Evolutionary conservation across 2,329 filamentous ascomycete genomes (phyloP).

Genomic region (Curvularia hawaiiensis): DNA sequence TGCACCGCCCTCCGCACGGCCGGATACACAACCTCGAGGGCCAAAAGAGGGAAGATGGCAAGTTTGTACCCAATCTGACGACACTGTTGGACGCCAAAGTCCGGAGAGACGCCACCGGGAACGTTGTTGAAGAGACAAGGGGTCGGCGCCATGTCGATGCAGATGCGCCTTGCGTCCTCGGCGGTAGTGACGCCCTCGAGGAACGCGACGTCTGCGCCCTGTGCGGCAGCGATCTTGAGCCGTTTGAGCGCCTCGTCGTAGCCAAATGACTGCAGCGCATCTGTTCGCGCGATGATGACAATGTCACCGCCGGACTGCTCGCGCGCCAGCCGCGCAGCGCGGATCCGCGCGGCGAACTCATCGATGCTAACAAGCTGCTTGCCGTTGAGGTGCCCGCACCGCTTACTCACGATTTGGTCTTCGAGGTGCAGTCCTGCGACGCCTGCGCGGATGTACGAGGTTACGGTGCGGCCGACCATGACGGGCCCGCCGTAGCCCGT

Average conservation of each 20-base stretch:
- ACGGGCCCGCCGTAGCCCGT: constrained; percentile 58
- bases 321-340: constrained; percentile 60
- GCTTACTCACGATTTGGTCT: constrained; percentile 67
- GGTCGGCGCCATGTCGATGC: constrained; percentile 57
- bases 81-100: constrained; percentile 59
- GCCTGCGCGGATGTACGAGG: constrained; percentile 59
- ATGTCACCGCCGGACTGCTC: constrained; percentile 60
- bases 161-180: constrained; percentile 56
- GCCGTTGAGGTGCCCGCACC: constrained; percentile 67
- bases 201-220: constrained; percentile 65
- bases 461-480: constrained; percentile 58
- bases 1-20: constrained; percentile 37
- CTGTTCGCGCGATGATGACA: constrained; percentile 68
- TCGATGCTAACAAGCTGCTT: constrained; percentile 63
- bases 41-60: constrained; percentile 59
- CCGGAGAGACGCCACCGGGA: constrained; percentile 60
- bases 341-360: constrained; percentile 61
- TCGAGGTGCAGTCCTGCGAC: constrained; percentile 67
- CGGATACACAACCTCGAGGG: constrained; percentile 41
- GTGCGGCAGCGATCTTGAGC: constrained; percentile 57
- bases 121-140: constrained; percentile 64
- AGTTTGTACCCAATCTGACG: constrained; percentile 62
- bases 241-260: constrained; percentile 62
- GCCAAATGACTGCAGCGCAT: constrained; percentile 62
- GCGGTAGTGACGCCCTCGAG: constrained; percentile 62